A percentile compares a stretch with the other conserved stretches of the same genome.
Conservation (phyloP, 305 asterid genomes). For the Fraxinus sp. region DNA sequence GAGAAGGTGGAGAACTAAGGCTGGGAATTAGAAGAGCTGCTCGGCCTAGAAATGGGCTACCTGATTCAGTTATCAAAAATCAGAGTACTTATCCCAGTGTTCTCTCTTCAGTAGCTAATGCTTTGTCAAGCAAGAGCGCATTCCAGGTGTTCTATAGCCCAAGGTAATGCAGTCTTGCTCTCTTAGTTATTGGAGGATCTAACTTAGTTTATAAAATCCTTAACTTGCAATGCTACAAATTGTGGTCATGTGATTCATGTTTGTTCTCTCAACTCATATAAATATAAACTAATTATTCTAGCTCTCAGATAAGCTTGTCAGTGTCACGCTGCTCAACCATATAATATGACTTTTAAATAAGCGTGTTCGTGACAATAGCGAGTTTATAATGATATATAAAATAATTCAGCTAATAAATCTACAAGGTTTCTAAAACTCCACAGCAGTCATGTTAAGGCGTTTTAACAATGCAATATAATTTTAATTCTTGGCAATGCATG, state of each 20-base stretch:
- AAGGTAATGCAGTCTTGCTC: slow-evolving; percentile 44
- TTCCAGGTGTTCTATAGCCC: slow-evolving; percentile 81
- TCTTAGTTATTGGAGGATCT: not conserved
- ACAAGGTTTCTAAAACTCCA: not conserved
- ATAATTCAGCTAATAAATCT: not conserved
- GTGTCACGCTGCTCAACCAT: not conserved
- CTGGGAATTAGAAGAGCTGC: slow-evolving; percentile 94
- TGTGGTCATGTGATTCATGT: not conserved
- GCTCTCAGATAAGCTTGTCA: not conserved
- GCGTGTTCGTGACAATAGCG: not conserved
- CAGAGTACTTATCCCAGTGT: slow-evolving; percentile 70
- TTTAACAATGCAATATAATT: not conserved
- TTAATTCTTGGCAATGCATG: not conserved
- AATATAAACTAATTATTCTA: not conserved
- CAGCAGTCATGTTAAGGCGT: not conserved
- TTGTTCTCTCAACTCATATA: not conserved
- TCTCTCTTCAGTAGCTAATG: slow-evolving; percentile 73
- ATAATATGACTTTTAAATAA: not conserved
- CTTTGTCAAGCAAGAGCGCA: slow-evolving; percentile 51
- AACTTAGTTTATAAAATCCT: not conserved
- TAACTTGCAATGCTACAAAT: not conserved
- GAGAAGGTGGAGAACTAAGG: slow-evolving; percentile 78
- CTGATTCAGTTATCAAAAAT: slow-evolving; percentile 69
- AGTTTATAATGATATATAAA: not conserved
- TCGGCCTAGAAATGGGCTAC: slow-evolving; percentile 82